Percentiles rank a stretch among this genome's conserved stretches.
Evolutionary conservation across 1,139 yeast genomes (phyloP).

Genomic region (Lodderomyces oxycetoniae): DNA sequence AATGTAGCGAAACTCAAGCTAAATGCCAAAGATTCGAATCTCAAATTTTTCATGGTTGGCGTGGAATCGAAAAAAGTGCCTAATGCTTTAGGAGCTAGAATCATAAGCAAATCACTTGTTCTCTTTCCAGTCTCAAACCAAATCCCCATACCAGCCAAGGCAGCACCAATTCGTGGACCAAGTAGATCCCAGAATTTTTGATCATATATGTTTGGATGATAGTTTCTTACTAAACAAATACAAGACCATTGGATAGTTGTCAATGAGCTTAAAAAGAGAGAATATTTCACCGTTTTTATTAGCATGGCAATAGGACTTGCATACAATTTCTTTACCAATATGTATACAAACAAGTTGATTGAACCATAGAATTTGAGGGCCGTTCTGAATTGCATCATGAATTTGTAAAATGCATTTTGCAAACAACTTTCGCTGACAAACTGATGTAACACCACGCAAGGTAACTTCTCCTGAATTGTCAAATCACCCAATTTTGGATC

Average conservation of each 20-base stretch:
- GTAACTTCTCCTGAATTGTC: conserved; percentile 25
- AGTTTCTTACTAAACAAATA: conserved; percentile 32
- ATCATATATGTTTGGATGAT: conserved; percentile 19
- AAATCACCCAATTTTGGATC: conserved; percentile 23
- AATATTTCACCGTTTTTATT: conserved; percentile 24
- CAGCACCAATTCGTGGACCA: conserved; percentile 31
- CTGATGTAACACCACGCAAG: conserved; percentile 34
- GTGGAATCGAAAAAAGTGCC: conserved; percentile 27
- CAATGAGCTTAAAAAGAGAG: conserved; percentile 34
- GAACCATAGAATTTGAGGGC: conserved; percentile 27
- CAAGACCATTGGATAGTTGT: conserved; percentile 36
- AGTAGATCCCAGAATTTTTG: conserved; percentile 23
- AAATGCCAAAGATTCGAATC: conserved; percentile 23
- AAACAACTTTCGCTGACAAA: conserved; percentile 31
- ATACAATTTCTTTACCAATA: conserved; percentile 14
- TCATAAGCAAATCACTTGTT: conserved; percentile 38
- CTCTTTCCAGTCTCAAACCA: conserved; percentile 31
- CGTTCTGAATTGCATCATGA: conserved; percentile 29
- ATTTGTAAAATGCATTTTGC: conserved; percentile 32
- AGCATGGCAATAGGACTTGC: conserved; percentile 11
- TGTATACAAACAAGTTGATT: conserved; percentile 16
- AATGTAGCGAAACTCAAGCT: conserved; percentile 31
- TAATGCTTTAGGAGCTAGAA: conserved; percentile 37
- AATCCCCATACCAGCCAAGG: conserved; percentile 33
- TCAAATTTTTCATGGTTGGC: conserved; percentile 17